phyloP scores from a whole-genome alignment of 2,329 filamentous ascomycete species.

The Basipetospora chlamydospora region DNA sequence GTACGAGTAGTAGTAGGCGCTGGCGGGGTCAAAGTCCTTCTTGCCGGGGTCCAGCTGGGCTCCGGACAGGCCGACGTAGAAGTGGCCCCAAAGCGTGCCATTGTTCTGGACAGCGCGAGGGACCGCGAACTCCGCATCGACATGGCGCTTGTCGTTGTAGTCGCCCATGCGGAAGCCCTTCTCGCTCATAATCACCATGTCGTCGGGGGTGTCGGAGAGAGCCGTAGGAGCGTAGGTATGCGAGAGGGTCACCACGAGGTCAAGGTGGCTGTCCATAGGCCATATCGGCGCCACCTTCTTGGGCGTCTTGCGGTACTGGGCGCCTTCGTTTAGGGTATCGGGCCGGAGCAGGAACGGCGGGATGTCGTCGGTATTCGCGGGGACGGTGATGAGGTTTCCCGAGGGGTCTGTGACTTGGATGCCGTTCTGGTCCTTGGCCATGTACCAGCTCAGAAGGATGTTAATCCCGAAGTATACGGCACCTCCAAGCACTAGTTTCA shows the following conservation, averaged over 20 bases:
- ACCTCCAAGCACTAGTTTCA: slow-evolving; percentile 35
- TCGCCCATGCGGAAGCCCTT: slow-evolving; percentile 67
- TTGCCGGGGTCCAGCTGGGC: slow-evolving; percentile 61
- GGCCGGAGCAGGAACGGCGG: slow-evolving; percentile 53
- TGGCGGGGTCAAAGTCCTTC: slow-evolving; percentile 55
- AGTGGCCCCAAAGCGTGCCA: slow-evolving; percentile 87
- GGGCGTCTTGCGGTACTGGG: slow-evolving; percentile 50
- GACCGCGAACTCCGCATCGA: slow-evolving; percentile 64
- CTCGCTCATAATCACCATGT: slow-evolving; percentile 65
- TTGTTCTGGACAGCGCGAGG: slow-evolving; percentile 76
- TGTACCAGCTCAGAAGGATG: slow-evolving; percentile 38
- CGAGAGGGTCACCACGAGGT: slow-evolving; percentile 76
- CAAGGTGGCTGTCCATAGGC: slow-evolving; percentile 62
- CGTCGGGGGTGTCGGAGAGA: slow-evolving; percentile 48
- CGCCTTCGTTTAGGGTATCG: slow-evolving; percentile 42
- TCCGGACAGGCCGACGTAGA: slow-evolving; percentile 71
- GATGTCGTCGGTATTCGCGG: slow-evolving; percentile 39
- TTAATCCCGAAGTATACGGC: slow-evolving; percentile 46
- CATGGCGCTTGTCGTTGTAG: slow-evolving; percentile 61
- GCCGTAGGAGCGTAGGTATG: slow-evolving; percentile 55
- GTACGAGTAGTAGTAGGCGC: slow-evolving; percentile 70
- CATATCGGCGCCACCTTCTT: slow-evolving; percentile 73
- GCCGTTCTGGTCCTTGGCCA: slow-evolving; percentile 30
- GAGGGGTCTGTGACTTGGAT: slow-evolving; percentile 33
- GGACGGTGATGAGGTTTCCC: slow-evolving; percentile 37